Conservation (phyloP, 2,329 filamentous ascomycete species). For the Penicillium occitanis region DNA sequence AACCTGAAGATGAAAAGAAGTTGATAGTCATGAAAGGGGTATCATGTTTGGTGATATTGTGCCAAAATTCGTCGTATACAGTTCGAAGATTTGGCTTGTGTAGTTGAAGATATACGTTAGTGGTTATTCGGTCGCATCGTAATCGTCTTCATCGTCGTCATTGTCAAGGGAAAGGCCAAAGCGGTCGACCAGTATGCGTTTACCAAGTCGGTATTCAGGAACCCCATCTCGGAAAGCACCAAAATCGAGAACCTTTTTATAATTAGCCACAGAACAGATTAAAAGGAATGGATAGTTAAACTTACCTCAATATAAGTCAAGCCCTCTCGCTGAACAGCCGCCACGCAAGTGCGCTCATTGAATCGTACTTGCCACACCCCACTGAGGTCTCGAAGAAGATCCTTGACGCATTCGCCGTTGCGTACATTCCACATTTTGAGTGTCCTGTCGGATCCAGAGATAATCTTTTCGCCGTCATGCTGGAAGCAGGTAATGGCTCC, state of each 20-base stretch:
- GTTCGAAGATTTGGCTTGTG: not conserved
- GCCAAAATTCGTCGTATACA: not conserved
- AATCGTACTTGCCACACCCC: conserved; percentile 99
- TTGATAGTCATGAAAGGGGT: conserved; percentile 36
- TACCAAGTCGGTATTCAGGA: conserved; percentile 72
- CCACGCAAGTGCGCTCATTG: conserved; percentile 90
- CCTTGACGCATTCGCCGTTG: conserved; percentile 87
- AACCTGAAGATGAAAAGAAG: conserved; percentile 24
- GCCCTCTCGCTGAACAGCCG: conserved; percentile 88
- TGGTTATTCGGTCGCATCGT: conserved; percentile 27
- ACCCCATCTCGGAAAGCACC: conserved; percentile 88
- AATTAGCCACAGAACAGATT: conserved; percentile 20
- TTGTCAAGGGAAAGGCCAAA: conserved; percentile 40
- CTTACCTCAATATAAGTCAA: conserved; percentile 91
- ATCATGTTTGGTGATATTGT: conserved; percentile 30
- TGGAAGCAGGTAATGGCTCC: conserved; percentile 99
- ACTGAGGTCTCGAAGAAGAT: conserved; percentile 86
- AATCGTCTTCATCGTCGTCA: conserved; percentile 35
- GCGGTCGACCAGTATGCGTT: conserved; percentile 61
- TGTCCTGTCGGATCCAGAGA: conserved; percentile 91
- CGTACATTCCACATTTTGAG: conserved; percentile 98
- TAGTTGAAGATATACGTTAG: not conserved
- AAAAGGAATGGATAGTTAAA: conserved; percentile 35
- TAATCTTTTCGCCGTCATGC: conserved; percentile 94
- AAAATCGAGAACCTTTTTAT: conserved; percentile 84